Evolutionary conservation across 176 grass and related monocot genomes (phyloP).

Genomic region (Chloris gayana): DNA sequence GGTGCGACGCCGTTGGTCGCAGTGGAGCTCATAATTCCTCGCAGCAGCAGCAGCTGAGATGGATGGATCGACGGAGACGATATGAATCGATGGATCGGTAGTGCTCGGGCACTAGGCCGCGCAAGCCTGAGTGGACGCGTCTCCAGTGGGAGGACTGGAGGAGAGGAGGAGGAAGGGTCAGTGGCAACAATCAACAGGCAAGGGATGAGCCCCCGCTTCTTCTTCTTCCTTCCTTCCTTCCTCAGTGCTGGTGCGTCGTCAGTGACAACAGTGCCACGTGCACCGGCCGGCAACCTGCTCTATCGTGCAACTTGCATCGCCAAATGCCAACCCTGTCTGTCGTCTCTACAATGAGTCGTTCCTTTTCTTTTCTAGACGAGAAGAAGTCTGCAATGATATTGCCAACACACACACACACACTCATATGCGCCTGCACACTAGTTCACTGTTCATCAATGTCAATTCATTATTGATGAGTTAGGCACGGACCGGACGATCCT

Average conservation of each 20-base stretch:
- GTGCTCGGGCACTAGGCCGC: constrained; percentile 13
- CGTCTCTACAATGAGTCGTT: too few relatives aligned
- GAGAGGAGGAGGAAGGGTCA: constrained; percentile 16
- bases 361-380: neutral
- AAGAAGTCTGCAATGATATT: constrained; percentile 14
- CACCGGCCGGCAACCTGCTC: too few relatives aligned
- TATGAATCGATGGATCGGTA: neutral
- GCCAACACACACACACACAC: neutral
- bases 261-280: too few relatives aligned
- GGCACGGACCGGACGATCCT: neutral
- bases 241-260: too few relatives aligned
- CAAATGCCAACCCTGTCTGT: too few relatives aligned
- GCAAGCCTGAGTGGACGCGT: constrained; percentile 25
- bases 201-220: constrained; percentile 26
- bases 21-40: constrained; percentile 49
- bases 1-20: constrained; percentile 9
- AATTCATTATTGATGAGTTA: constrained; percentile 12
- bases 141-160: neutral
- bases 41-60: constrained; percentile 39
- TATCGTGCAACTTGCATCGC: too few relatives aligned
- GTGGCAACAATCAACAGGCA: constrained; percentile 39
- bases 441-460: neutral
- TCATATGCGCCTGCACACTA: neutral
- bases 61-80: constrained; percentile 13
- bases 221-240: too few relatives aligned